phyloP scores from a whole-genome alignment of 2,329 filamentous ascomycete species.

The Cladosporium sp. region DNA sequence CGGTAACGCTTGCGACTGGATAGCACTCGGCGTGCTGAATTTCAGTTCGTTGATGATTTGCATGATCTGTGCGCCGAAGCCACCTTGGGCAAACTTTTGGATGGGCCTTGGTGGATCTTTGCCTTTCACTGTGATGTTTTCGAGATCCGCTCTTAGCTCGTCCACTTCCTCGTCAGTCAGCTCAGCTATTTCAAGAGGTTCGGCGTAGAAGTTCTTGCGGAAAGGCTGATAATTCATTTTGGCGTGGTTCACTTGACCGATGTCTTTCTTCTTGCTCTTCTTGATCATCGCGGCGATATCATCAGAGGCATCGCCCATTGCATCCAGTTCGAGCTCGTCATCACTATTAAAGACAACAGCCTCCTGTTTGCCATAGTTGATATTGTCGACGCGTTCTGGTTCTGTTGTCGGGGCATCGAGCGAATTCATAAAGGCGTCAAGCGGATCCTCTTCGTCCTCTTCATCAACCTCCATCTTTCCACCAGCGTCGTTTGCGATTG shows the following conservation, averaged over 20 bases:
- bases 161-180: slow-evolving; percentile 81
- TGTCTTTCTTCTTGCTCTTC: slow-evolving; percentile 88
- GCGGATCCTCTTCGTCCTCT: slow-evolving; percentile 75
- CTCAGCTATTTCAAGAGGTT: slow-evolving; percentile 75
- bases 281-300: slow-evolving; percentile 59
- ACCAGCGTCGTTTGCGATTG: slow-evolving; percentile 11
- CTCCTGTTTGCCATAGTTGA: slow-evolving; percentile 50
- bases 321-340: slow-evolving; percentile 64
- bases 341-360: slow-evolving; percentile 81
- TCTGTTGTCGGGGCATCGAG: slow-evolving; percentile 48
- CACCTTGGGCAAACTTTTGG: slow-evolving; percentile 94
- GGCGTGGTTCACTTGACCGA: slow-evolving; percentile 79
- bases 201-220: slow-evolving; percentile 90
- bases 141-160: slow-evolving; percentile 77
- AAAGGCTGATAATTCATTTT: slow-evolving; percentile 83
- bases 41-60: slow-evolving; percentile 77
- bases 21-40: slow-evolving; percentile 85
- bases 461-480: slow-evolving; percentile 38
- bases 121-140: slow-evolving; percentile 90
- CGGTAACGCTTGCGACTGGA: slow-evolving; percentile 91
- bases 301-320: slow-evolving; percentile 59
- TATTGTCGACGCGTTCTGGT: slow-evolving; percentile 31
- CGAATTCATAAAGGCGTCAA: slow-evolving; percentile 95
- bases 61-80: slow-evolving; percentile 77
- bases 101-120: slow-evolving; percentile 89